These are phyloP conservation scores for Mortierella sp. DNA, from an alignment of 371 early-diverging fungal genomes.

Conservation along the genomic window DNA sequence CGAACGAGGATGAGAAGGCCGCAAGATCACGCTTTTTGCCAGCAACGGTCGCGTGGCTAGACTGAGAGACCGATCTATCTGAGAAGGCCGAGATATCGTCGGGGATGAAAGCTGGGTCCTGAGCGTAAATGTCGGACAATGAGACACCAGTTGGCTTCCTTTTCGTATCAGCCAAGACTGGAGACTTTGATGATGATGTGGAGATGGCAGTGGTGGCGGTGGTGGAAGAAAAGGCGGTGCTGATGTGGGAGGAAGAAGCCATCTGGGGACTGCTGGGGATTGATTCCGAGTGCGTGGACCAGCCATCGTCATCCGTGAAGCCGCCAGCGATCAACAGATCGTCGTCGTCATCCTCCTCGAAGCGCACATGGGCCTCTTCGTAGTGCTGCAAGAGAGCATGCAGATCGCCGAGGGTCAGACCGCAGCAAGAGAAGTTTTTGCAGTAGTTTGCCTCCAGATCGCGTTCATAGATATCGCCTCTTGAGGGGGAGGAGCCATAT, in stretches of 20 bases:
- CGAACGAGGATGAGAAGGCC: slow-evolving; percentile 43
- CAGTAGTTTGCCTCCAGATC: slow-evolving; percentile 89
- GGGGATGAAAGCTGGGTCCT: slow-evolving; percentile 44
- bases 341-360: slow-evolving; percentile 71
- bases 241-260: slow-evolving; percentile 26
- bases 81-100: slow-evolving; percentile 49
- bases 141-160: slow-evolving; percentile 47
- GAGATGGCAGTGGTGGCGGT: slow-evolving; percentile 38
- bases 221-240: slow-evolving; percentile 20
- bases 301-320: slow-evolving; percentile 53
- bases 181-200: slow-evolving; percentile 24
- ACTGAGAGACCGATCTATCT: slow-evolving; percentile 26
- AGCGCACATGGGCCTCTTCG: slow-evolving; percentile 90
- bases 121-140: slow-evolving; percentile 53
- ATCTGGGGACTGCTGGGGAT: slow-evolving; percentile 54
- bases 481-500: slow-evolving; percentile 39
- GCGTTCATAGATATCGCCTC: slow-evolving; percentile 78
- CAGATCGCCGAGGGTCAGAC: slow-evolving; percentile 79
- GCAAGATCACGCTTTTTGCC: slow-evolving; percentile 45
- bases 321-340: slow-evolving; percentile 60
- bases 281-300: slow-evolving; percentile 52
- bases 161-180: slow-evolving; percentile 12
- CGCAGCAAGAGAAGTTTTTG: slow-evolving; percentile 94
- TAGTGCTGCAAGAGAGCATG: slow-evolving; percentile 94
- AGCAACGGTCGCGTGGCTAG: slow-evolving; percentile 5